Base-by-base conservation (phyloP, 768 basidiomycete genomes). In the Lactarius psammicola region DNA sequence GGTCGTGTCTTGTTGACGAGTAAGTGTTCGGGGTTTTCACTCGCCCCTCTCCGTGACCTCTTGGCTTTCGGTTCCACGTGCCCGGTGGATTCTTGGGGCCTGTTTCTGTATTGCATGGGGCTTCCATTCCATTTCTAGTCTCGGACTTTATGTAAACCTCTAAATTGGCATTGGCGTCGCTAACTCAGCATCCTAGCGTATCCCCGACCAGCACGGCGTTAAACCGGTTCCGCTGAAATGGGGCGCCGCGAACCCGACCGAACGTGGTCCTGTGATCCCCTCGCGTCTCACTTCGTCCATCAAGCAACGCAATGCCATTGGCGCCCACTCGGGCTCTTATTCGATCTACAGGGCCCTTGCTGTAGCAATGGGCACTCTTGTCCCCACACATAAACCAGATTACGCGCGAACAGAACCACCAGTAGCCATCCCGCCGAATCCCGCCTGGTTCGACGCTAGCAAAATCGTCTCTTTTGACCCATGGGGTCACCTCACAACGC, bases 391-490 rank as follows among this genome's bases (percentile, higher is more conserved):
- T 77, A 91, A 90, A 74, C 90, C 93, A 10, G 88, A 93, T 72
- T 95, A 89, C 76, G 79, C 82, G 53, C 81, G 85, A 73, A 95
- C 94, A 0, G 87, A 95, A 74, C 95, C 95, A 0, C 91, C 94
- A 0, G 85, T 97, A 36, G 75, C 81, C 42, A 86, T 97, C 67
- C 88, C 87, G 15, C 88, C 86, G 18, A 86, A 91, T 69, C 85
- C 88, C 0, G 75, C 85, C 5, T 98, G 95, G 95, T 84, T 76
- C 51, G 85, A 90, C 70, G 81, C 86, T 28, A 70, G 68, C 68
- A 92, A 92, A 83, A 95, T 98, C 71, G 95, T 96, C 46, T 87
- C 88, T 4, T 89, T 98, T 74, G 95, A 98, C 72, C 95, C 95
- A 0, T 97, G 87, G 85, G 95, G 95, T 2, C 94, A 96, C 71